These are phyloP conservation scores for Elsinoe batatas DNA, from an alignment of 2,329 filamentous ascomycete genomes.

Conservation along the genomic window DNA sequence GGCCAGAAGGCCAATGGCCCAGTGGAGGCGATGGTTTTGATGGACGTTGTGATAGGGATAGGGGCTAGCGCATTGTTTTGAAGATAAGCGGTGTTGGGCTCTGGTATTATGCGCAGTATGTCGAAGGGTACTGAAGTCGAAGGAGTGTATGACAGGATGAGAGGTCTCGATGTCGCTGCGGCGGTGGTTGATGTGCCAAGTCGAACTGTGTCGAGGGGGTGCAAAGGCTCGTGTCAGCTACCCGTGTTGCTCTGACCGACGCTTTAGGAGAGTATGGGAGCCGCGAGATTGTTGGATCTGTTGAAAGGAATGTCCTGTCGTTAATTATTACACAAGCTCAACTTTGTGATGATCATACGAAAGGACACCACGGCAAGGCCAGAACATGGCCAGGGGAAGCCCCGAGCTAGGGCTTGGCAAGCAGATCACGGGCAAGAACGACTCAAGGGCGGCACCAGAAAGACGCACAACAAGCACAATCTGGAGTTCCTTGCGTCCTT, in stretches of 20 bases:
- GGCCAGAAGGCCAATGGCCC: neutral
- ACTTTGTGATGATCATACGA: neutral
- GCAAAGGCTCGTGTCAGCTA: neutral
- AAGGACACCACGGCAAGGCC: neutral
- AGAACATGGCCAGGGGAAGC: neutral
- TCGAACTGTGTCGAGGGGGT: neutral
- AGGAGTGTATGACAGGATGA: too few relatives aligned
- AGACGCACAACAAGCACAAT: too few relatives aligned
- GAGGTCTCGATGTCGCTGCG: neutral
- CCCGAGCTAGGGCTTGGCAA: slow-evolving; percentile 2
- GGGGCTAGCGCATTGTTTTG: neutral
- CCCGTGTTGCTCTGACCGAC: neutral
- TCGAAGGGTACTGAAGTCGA: too few relatives aligned
- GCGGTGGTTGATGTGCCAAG: neutral
- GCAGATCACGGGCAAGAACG: slow-evolving; percentile 1
- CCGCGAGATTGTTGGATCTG: neutral
- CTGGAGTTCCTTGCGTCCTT: too few relatives aligned
- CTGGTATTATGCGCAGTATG: neutral
- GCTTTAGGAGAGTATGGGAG: neutral
- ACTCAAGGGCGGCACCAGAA: neutral
- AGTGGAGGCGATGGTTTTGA: neutral
- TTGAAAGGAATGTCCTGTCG: neutral
- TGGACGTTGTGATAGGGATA: neutral
- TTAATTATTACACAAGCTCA: neutral
- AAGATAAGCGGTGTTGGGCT: neutral